Evolutionary conservation across 2,329 filamentous ascomycete species (phyloP).

Genomic region (Elsinoe perseae): DNA sequence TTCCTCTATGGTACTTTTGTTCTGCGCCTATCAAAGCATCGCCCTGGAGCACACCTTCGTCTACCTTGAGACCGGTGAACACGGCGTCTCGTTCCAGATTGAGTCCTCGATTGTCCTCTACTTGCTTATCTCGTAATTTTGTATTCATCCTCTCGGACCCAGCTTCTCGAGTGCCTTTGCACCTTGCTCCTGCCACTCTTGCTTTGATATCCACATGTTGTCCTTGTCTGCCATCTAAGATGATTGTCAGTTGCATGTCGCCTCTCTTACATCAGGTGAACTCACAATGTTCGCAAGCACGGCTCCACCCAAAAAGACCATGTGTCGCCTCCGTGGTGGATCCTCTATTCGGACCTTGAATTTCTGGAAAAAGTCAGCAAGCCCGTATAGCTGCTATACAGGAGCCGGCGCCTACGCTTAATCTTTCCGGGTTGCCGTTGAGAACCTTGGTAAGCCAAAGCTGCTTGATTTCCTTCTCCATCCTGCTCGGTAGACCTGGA

Average conservation of each 20-base stretch:
- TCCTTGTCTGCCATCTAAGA: constrained; percentile 88
- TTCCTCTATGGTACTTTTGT: constrained; percentile 10
- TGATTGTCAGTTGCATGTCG: not conserved
- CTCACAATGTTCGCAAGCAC: constrained; percentile 85
- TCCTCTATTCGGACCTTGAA: constrained; percentile 99
- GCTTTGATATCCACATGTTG: constrained; percentile 96
- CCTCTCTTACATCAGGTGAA: constrained; percentile 14
- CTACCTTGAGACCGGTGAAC: not conserved
- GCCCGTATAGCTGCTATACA: not conserved
- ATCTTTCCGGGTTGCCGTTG: constrained; percentile 80
- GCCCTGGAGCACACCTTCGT: not conserved
- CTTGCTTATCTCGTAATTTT: not conserved
- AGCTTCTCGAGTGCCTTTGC: constrained; percentile 80
- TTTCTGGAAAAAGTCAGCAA: constrained; percentile 50
- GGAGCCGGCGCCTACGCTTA: constrained; percentile 50
- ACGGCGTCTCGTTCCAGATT: not conserved
- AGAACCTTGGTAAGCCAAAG: constrained; percentile 91
- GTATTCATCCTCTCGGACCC: constrained; percentile 63
- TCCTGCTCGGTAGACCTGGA: constrained; percentile 80
- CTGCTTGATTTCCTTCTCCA: constrained; percentile 99
- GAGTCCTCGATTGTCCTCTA: not conserved
- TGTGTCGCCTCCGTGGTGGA: constrained; percentile 87
- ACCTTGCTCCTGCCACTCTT: constrained; percentile 95
- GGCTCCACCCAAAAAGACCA: constrained; percentile 98
- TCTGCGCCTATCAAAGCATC: not conserved